Evolutionary conservation across 75 land plant species (phyloP).

Genomic region (Cunninghamia lanceolata): DNA sequence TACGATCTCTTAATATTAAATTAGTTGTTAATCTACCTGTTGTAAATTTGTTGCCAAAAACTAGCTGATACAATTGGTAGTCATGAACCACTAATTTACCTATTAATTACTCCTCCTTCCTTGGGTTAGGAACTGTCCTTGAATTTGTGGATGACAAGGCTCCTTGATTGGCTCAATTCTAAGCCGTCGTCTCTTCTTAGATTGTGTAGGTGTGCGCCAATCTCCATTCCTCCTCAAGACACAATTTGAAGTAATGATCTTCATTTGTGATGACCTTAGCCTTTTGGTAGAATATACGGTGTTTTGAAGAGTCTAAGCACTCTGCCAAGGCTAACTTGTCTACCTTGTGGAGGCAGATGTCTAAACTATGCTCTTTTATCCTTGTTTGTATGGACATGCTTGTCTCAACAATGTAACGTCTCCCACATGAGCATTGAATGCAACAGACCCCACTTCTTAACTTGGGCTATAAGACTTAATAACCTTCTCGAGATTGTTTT

Average conservation of each 20-base stretch:
- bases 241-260: background rate
- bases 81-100: background rate
- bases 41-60: background rate
- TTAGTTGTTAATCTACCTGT: background rate
- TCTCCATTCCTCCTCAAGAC: background rate
- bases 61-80: background rate
- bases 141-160: background rate
- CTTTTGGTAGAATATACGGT: background rate
- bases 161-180: background rate
- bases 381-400: too few species aligned
- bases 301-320: background rate
- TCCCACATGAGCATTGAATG: background rate
- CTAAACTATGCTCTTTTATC: too few species aligned
- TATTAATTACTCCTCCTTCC: background rate
- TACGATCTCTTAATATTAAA: background rate
- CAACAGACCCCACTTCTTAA: background rate
- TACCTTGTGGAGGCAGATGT: background rate
- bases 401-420: too few species aligned
- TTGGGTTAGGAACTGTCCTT: background rate
- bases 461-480: background rate
- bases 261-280: background rate
- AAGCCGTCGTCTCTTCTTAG: background rate
- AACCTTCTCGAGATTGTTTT: background rate
- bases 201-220: background rate
- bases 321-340: background rate